Conservation (phyloP, 1,284 basidiomycete species). For the Gymnopus androsaceus region DNA sequence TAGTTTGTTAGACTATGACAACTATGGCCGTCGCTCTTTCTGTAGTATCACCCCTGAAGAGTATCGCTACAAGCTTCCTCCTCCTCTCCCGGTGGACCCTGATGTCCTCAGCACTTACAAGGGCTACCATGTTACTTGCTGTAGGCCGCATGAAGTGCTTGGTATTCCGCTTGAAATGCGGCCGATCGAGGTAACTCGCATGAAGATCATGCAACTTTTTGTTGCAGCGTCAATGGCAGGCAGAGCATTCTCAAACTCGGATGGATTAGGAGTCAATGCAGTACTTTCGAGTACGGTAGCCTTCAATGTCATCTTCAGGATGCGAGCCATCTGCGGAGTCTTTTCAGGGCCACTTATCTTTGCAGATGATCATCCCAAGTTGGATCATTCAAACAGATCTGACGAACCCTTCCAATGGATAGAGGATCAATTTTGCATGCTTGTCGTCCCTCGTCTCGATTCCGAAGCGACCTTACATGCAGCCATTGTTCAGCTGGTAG, state of each 20-base stretch:
- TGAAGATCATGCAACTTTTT: background rate
- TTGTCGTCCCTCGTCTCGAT: background rate
- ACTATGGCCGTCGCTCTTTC: background rate
- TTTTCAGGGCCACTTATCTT: background rate
- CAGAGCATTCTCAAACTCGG: background rate
- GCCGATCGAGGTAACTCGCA: background rate
- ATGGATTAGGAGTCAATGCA: background rate
- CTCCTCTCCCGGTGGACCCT: background rate
- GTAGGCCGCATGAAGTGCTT: background rate
- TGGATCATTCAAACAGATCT: background rate
- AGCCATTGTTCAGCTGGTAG: background rate
- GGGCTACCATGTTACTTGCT: background rate
- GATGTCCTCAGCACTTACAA: background rate
- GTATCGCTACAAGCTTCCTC: conserved; percentile 1
- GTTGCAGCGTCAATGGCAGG: background rate
- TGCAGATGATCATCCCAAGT: too few species aligned
- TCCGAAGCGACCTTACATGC: background rate
- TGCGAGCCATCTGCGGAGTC: background rate
- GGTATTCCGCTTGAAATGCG: background rate
- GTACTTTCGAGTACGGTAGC: background rate
- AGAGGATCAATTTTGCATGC: background rate
- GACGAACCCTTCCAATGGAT: background rate
- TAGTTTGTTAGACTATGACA: background rate
- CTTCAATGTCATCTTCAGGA: background rate
- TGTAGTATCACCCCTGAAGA: background rate